phyloP scores from a whole-genome alignment of 495 filamentous ascomycete species.

The Penicillium robsamsonii region DNA sequence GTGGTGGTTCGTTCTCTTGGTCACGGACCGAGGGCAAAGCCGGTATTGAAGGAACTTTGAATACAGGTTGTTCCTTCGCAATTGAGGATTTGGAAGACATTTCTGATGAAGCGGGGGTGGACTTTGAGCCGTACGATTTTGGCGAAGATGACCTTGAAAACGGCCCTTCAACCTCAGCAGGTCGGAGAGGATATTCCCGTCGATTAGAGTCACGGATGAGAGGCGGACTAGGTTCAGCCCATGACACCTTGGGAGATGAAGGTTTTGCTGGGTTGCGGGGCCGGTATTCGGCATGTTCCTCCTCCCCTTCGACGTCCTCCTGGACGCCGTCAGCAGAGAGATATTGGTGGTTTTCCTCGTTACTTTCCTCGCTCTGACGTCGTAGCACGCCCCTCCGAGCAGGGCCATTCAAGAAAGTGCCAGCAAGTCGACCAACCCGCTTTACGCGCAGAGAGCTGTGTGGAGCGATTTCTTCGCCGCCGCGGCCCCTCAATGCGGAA shows the following conservation, averaged over 20 bases:
- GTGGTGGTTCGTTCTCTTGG: slow-evolving; percentile 79
- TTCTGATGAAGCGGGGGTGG: slow-evolving; percentile 42
- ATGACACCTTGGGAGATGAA: slow-evolving; percentile 46
- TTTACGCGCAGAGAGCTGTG: slow-evolving; percentile 74
- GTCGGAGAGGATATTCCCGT: slow-evolving; percentile 20
- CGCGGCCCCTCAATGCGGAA: slow-evolving; percentile 48
- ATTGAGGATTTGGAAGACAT: slow-evolving; percentile 39
- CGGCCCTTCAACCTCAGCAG: slow-evolving; percentile 26
- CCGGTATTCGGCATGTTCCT: slow-evolving; percentile 31
- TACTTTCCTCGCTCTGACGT: slow-evolving; percentile 71
- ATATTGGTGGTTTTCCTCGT: slow-evolving; percentile 36
- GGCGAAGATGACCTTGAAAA: slow-evolving; percentile 44
- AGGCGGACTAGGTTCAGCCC: slow-evolving; percentile 45
- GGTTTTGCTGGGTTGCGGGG: slow-evolving; percentile 31
- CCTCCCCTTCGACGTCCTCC: slow-evolving; percentile 26
- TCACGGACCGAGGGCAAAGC: slow-evolving; percentile 60
- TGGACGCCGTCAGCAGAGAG: slow-evolving; percentile 30
- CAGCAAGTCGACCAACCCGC: slow-evolving; percentile 66
- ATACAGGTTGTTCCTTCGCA: slow-evolving; percentile 52
- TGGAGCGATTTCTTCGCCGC: slow-evolving; percentile 54
- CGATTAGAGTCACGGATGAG: slow-evolving; percentile 29
- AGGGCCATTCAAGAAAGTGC: slow-evolving; percentile 71
- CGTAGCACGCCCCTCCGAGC: slow-evolving; percentile 66
- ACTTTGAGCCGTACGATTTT: slow-evolving; percentile 42
- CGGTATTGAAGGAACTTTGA: slow-evolving; percentile 62